Conservation (phyloP, 2,329 filamentous ascomycete species). For the Zelopaecilomyces penicillatus region DNA sequence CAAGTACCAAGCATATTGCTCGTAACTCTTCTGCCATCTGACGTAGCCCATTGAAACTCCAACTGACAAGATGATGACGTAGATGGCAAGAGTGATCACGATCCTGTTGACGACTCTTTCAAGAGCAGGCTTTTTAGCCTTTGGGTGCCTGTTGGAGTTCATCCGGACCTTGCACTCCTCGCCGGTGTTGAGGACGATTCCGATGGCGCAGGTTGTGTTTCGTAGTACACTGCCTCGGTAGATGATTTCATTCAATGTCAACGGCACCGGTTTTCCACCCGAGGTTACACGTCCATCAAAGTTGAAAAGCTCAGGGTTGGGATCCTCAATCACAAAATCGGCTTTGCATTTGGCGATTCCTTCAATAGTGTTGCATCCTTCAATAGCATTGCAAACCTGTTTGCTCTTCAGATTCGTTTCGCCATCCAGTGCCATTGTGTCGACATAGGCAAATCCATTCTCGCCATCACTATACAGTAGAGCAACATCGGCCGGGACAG, state of each 20-base stretch:
- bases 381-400: slow-evolving; percentile 54
- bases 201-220: slow-evolving; percentile 67
- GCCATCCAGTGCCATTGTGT: slow-evolving; percentile 77
- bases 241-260: slow-evolving; percentile 74
- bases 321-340: slow-evolving; percentile 65
- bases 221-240: slow-evolving; percentile 80
- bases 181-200: slow-evolving; percentile 78
- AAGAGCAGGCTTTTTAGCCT: slow-evolving; percentile 72
- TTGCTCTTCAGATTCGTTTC: slow-evolving; percentile 78
- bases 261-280: slow-evolving; percentile 49
- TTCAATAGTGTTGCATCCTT: slow-evolving; percentile 46
- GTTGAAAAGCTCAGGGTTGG: slow-evolving; percentile 67
- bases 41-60: slow-evolving; percentile 78
- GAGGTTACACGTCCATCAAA: slow-evolving; percentile 63
- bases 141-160: slow-evolving; percentile 83
- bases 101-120: slow-evolving; percentile 72
- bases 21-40: slow-evolving; percentile 61
- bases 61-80: slow-evolving; percentile 70
- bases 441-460: slow-evolving; percentile 72
- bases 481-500: slow-evolving; percentile 74
- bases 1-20: slow-evolving; percentile 70
- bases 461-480: slow-evolving; percentile 70
- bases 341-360: slow-evolving; percentile 48
- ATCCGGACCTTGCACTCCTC: slow-evolving; percentile 89
- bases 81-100: slow-evolving; percentile 70